Evolutionary conservation across 2,329 filamentous ascomycete species (phyloP).

Genomic region (Falciphora oryzae): DNA sequence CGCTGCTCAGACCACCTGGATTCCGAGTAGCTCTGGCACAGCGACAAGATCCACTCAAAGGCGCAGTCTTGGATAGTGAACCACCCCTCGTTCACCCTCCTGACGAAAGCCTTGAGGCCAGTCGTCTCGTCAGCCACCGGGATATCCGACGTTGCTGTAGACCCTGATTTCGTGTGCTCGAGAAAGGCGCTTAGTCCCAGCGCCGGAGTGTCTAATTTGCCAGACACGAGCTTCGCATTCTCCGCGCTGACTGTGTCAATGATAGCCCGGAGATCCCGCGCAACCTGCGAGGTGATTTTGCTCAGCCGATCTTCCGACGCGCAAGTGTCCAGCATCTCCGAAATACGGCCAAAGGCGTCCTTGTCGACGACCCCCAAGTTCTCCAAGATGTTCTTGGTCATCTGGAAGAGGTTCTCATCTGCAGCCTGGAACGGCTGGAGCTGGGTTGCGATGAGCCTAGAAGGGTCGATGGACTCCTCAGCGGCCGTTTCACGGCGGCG

Average conservation of each 20-base stretch:
- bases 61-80: slow-evolving; percentile 51
- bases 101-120: slow-evolving; percentile 47
- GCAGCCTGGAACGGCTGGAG: slow-evolving; percentile 51
- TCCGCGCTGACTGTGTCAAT: slow-evolving; percentile 48
- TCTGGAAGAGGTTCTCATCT: slow-evolving; percentile 50
- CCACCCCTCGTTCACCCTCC: slow-evolving; percentile 42
- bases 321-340: slow-evolving; percentile 47
- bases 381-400: slow-evolving; percentile 49
- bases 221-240: slow-evolving; percentile 45
- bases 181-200: slow-evolving; percentile 56
- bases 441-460: slow-evolving; percentile 46
- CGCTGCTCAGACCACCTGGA: slow-evolving; percentile 52
- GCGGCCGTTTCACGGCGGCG: slow-evolving; percentile 51
- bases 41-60: slow-evolving; percentile 50
- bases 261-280: slow-evolving; percentile 43
- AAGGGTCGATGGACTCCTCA: slow-evolving; percentile 48
- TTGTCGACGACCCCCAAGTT: slow-evolving; percentile 48
- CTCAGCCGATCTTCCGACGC: slow-evolving; percentile 43
- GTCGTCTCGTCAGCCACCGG: slow-evolving; percentile 46
- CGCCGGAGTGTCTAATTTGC: slow-evolving; percentile 45
- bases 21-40: slow-evolving; percentile 46
- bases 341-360: slow-evolving; percentile 37
- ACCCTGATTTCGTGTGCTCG: slow-evolving; percentile 53
- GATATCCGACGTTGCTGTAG: slow-evolving; percentile 41
- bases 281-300: slow-evolving; percentile 40